These are phyloP conservation scores for Tympanopsis confertula DNA, from an alignment of 2,329 filamentous ascomycete genomes.

Conservation along the genomic window DNA sequence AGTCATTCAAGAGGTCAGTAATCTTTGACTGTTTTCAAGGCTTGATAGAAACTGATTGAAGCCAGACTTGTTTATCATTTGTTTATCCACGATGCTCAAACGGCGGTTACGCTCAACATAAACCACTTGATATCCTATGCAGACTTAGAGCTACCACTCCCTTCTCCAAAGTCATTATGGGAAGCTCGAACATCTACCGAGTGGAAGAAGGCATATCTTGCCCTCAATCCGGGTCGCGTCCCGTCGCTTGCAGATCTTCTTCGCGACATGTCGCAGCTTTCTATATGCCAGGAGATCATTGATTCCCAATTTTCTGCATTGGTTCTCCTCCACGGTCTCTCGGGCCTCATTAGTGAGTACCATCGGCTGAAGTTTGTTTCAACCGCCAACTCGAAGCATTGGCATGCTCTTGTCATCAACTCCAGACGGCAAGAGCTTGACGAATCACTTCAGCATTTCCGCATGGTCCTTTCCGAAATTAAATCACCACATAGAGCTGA, in stretches of 20 bases:
- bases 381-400: not conserved
- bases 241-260: not conserved
- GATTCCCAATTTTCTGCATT: not conserved
- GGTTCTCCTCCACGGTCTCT: not conserved
- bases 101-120: not conserved
- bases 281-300: not conserved
- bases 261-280: not conserved
- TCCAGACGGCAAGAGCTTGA: not conserved
- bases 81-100: not conserved
- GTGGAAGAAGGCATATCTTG: not conserved
- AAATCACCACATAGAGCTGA: not conserved
- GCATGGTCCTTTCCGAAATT: not conserved
- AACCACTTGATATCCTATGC: not conserved
- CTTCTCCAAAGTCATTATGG: not conserved
- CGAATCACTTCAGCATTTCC: not conserved
- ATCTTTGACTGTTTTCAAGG: not conserved
- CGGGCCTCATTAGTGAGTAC: not conserved
- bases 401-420: not conserved
- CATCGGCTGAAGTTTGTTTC: not conserved
- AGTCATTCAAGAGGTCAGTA: not conserved
- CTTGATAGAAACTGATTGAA: not conserved
- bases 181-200: not conserved
- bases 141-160: not conserved
- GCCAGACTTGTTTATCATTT: not conserved
- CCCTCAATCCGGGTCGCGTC: not conserved